phyloP scores from a whole-genome alignment of 164 flowering plant species.

The Liquidambar formosana region DNA sequence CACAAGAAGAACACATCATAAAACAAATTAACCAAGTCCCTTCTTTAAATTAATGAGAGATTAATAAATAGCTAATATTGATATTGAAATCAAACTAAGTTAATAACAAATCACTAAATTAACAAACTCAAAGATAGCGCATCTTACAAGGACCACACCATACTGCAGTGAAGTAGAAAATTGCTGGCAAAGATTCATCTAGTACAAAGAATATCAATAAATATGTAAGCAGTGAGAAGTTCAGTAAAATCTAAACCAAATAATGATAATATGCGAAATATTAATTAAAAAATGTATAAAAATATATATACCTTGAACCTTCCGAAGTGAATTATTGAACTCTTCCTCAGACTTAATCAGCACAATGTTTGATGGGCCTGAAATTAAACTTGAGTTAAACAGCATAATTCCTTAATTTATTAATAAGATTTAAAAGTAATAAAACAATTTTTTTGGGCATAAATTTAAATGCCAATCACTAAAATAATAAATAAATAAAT shows the following conservation, averaged over 20 bases:
- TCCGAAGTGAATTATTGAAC: conserved; percentile 30
- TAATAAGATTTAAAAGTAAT: background rate
- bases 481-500: no score
- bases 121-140: background rate
- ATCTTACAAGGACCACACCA: conserved; percentile 97
- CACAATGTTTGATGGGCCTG: conserved; percentile 47
- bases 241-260: background rate
- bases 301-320: conserved; percentile 48
- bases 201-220: background rate
- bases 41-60: background rate
- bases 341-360: conserved; percentile 44
- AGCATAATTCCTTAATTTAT: background rate
- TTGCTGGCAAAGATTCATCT: conserved; percentile 67
- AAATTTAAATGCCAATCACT: no score
- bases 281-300: background rate
- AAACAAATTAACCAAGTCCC: background rate
- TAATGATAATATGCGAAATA: background rate
- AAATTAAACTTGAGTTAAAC: conserved; percentile 6
- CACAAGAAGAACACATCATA: conserved; percentile 13
- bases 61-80: background rate
- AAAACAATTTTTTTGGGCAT: background rate
- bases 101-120: background rate
- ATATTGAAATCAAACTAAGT: background rate
- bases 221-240: background rate
- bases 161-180: conserved; percentile 86